Conservation (phyloP, 352 stramenopile species). For the Phytophthora podocarpi region DNA sequence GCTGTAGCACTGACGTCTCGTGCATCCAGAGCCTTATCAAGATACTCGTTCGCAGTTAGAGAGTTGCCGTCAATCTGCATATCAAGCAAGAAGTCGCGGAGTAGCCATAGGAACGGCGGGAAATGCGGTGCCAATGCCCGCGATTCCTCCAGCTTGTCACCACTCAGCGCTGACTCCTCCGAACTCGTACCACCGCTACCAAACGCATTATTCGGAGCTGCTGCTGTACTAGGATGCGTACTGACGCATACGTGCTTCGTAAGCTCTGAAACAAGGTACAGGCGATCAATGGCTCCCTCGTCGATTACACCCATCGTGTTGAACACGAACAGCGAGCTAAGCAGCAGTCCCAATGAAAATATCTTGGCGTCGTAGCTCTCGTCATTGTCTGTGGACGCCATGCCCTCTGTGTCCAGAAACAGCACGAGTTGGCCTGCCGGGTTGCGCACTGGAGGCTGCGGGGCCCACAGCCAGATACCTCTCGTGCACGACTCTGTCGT, state of each 20-base stretch:
- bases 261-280: slow-evolving; percentile 86
- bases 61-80: slow-evolving; percentile 67
- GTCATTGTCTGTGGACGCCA: slow-evolving; percentile 86
- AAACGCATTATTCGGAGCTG: slow-evolving; percentile 3
- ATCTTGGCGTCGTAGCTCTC: slow-evolving; percentile 91
- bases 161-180: slow-evolving; percentile 23
- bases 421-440: slow-evolving; percentile 65
- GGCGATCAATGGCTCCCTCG: slow-evolving; percentile 81
- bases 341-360: slow-evolving; percentile 79
- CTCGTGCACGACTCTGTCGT: slow-evolving; percentile 88
- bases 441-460: slow-evolving; percentile 61
- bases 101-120: slow-evolving; percentile 81
- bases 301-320: slow-evolving; percentile 91
- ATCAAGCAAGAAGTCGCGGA: slow-evolving; percentile 85
- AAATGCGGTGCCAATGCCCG: slow-evolving; percentile 74
- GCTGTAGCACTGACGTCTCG: slow-evolving; percentile 44
- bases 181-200: not conserved
- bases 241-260: slow-evolving; percentile 85
- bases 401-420: slow-evolving; percentile 87
- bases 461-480: slow-evolving; percentile 86
- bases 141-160: slow-evolving; percentile 52
- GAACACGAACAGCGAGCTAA: slow-evolving; percentile 87
- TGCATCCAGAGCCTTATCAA: slow-evolving; percentile 75
- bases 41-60: slow-evolving; percentile 74
- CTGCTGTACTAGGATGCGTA: slow-evolving; percentile 21